Base-by-base conservation (phyloP, 2,329 filamentous ascomycete species). In the Cladosporium sp. region DNA sequence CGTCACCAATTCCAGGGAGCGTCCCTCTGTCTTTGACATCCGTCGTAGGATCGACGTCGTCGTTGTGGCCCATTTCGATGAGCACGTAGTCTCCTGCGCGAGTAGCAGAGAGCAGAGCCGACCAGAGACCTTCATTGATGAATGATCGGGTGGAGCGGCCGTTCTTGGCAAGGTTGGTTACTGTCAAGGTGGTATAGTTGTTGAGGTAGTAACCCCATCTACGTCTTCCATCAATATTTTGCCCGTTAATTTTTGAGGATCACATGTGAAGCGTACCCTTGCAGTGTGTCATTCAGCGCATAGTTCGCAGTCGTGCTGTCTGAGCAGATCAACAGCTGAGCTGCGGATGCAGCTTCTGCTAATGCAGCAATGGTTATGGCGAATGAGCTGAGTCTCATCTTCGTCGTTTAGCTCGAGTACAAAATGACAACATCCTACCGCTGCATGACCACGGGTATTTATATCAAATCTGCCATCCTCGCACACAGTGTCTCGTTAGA, bases 11-110 rank as follows among this genome's bases (percentile, higher is more conserved):
- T 0, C 74, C 73, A 1, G 74, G 68, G 2, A 74, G 57, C 15
- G 70, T 69, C 5, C 67, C 72, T 47, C 73, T 68, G 55, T 73
- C 71, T 30, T 59, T 59, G 36, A 30, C 24, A n/a, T 68, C 69
- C 8, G 66, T 69, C 0, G 68, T 70, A 0, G 71, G 71, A 26
- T 73, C 72, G 3, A 67, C 72, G 30, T 72, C 70, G 62, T 74
- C 72, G 59, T 74, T 73, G 63, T 73, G 72, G 58, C 72, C 71
- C 70, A 73, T 73, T 61, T 74, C 72, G 34, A 73, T 72, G 12
- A 74, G 24, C 2, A 74, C 71, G 44, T 67, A 71, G 67, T 73
- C 70, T 3, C 71, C 70, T 24, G 62, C 26, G 7, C 28, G n/a
- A 4, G 68, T 70, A 2, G 58, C 38, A 5, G 63, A 51, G 15